phyloP scores from a whole-genome alignment of 208 protist species.

The Crithidia acanthocephali region DNA sequence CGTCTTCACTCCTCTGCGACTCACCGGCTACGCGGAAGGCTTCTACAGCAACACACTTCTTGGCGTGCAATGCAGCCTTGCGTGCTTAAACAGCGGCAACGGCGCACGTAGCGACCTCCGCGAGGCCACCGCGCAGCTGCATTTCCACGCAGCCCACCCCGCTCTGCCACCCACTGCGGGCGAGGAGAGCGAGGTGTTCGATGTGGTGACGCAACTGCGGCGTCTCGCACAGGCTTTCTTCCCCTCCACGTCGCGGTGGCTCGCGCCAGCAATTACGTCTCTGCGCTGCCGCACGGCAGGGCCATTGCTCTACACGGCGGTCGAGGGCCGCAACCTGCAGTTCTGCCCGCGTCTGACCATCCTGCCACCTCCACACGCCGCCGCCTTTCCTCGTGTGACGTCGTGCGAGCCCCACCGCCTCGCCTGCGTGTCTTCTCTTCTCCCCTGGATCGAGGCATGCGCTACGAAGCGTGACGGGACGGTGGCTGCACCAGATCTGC shows the following conservation, averaged over 20 bases:
- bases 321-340: constrained; percentile 51
- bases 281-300: constrained; percentile 19
- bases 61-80: constrained; percentile 14
- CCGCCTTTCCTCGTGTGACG: constrained; percentile 13
- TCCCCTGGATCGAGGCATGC: constrained; percentile 23
- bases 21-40: constrained; percentile 22
- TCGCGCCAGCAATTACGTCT: constrained; percentile 36
- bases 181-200: constrained; percentile 23
- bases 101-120: too few relatives aligned
- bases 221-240: constrained; percentile 18
- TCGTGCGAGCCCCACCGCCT: constrained; percentile 18
- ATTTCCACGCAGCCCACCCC: constrained; percentile 8
- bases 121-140: not conserved
- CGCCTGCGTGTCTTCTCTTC: constrained; percentile 11
- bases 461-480: not conserved
- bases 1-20: not conserved
- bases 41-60: constrained; percentile 34
- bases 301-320: constrained; percentile 22
- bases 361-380: constrained; percentile 1
- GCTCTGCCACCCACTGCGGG: constrained; percentile 7
- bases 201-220: constrained; percentile 18
- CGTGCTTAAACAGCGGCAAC: not conserved
- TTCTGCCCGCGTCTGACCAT: constrained; percentile 45
- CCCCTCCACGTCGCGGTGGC: constrained; percentile 12
- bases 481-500: not conserved